Conservation (phyloP, 202 grass and related monocot genomes). For the Setaria viridis region DNA sequence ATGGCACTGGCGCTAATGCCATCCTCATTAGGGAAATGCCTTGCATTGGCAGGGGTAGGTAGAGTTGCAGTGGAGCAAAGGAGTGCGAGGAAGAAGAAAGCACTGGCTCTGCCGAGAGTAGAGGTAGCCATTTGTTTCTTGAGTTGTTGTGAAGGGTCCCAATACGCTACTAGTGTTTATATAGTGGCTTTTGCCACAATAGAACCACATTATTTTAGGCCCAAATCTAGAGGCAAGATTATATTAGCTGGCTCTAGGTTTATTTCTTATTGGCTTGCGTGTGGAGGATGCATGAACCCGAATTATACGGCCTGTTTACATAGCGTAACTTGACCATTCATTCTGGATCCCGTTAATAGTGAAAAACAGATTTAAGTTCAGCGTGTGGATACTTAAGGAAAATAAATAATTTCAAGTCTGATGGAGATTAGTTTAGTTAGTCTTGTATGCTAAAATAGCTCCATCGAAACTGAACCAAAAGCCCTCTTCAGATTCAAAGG, state of each 20-base stretch:
- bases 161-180: conserved; percentile 29
- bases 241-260: background rate
- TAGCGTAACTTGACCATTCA: conserved; percentile 46
- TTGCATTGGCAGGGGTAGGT: background rate
- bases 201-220: background rate
- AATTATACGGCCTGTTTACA: conserved; percentile 10
- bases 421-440: background rate
- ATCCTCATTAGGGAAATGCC: conserved; percentile 27
- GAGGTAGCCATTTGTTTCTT: conserved; percentile 21
- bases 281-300: conserved; percentile 21
- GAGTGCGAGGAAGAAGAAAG: background rate
- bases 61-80: background rate
- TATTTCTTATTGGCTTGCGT: conserved; percentile 43
- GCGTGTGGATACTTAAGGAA: background rate
- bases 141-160: conserved; percentile 6
- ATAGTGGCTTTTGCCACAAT: conserved; percentile 21
- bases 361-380: background rate
- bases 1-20: background rate
- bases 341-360: background rate
- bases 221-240: conserved; percentile 47
- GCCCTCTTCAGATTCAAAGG: no score
- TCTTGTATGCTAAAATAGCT: background rate
- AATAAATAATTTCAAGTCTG: background rate
- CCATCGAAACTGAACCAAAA: no score
- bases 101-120: background rate